Evolutionary conservation across 371 early-diverging fungal genomes (phyloP).

Genomic region (Fennellomyces sp.): DNA sequence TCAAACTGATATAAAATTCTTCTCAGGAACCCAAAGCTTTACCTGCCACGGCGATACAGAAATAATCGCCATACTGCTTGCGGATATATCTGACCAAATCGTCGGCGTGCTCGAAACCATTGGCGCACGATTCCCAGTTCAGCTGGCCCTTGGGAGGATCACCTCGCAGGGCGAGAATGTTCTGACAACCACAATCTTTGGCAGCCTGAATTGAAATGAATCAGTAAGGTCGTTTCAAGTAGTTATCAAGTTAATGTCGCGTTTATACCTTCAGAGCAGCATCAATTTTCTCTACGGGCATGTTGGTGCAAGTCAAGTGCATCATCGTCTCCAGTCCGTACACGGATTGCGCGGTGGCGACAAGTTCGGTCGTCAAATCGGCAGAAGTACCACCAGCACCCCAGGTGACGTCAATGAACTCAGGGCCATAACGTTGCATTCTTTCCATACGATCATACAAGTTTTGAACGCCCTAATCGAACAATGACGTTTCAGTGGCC

Average conservation of each 20-base stretch:
- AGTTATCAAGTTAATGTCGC: no score
- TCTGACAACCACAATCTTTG: slow-evolving; percentile 91
- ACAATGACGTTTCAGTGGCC: not conserved
- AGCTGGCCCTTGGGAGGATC: slow-evolving; percentile 90
- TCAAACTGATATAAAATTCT: no score
- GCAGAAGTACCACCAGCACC: slow-evolving; percentile 93
- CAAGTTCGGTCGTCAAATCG: slow-evolving; percentile 86
- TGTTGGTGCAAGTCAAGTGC: slow-evolving; percentile 98
- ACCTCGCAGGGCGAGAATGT: slow-evolving; percentile 94
- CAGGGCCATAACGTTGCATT: slow-evolving; percentile 92
- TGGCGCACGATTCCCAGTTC: slow-evolving; percentile 79
- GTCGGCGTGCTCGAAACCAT: slow-evolving; percentile 81
- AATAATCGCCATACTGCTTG: slow-evolving; percentile 90
- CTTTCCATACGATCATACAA: slow-evolving; percentile 82
- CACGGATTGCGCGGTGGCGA: slow-evolving; percentile 87
- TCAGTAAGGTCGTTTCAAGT: not conserved
- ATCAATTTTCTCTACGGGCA: slow-evolving; percentile 88
- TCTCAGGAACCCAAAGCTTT: not conserved
- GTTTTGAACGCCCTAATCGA: slow-evolving; percentile 68
- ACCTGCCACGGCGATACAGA: slow-evolving; percentile 94
- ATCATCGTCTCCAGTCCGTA: slow-evolving; percentile 95
- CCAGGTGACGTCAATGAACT: slow-evolving; percentile 97
- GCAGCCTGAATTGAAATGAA: slow-evolving; percentile 62
- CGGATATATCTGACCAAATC: slow-evolving; percentile 92
- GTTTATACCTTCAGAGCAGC: slow-evolving; percentile 68